Conservation (phyloP, 192 early-diverging fungal genomes). For the Coemansia aciculifera region DNA sequence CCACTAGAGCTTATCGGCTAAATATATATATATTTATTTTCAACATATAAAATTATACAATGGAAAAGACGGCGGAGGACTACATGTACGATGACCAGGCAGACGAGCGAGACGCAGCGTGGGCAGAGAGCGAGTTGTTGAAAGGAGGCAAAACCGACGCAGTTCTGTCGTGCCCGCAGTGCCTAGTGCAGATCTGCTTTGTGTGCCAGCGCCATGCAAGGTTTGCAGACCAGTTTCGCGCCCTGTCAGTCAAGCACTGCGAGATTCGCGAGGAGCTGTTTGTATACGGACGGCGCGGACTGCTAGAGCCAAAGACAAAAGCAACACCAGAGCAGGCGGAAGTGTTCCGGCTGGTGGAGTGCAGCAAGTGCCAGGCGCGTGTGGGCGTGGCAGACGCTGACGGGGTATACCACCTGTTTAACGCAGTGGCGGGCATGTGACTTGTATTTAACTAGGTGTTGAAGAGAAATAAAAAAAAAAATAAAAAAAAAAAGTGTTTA, state of each 20-base stretch:
- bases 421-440: slow-evolving; percentile 22
- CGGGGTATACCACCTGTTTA: slow-evolving; percentile 38
- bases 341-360: slow-evolving; percentile 29
- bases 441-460: background rate
- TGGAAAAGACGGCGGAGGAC: background rate
- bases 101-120: slow-evolving; percentile 25
- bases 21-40: background rate
- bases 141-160: slow-evolving; percentile 24
- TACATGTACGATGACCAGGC: slow-evolving; percentile 32
- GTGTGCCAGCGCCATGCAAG: slow-evolving; percentile 35
- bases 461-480: slow-evolving; percentile 8
- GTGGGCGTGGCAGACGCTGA: slow-evolving; percentile 36
- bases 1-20: background rate
- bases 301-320: slow-evolving; percentile 15
- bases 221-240: slow-evolving; percentile 40
- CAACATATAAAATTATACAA: background rate
- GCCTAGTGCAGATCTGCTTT: slow-evolving; percentile 51
- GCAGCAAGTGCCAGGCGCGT: slow-evolving; percentile 30
- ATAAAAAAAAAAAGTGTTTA: slow-evolving; percentile 11
- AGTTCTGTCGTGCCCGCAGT: slow-evolving; percentile 44
- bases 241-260: slow-evolving; percentile 29
- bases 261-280: slow-evolving; percentile 10
- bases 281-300: slow-evolving; percentile 14
- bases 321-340: background rate
- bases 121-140: slow-evolving; percentile 7